A percentile compares a stretch with the other conserved stretches of the same genome.
These are phyloP conservation scores for Metschnikowia continentalis DNA, from an alignment of 805 yeast species.

Conservation along the genomic window DNA sequence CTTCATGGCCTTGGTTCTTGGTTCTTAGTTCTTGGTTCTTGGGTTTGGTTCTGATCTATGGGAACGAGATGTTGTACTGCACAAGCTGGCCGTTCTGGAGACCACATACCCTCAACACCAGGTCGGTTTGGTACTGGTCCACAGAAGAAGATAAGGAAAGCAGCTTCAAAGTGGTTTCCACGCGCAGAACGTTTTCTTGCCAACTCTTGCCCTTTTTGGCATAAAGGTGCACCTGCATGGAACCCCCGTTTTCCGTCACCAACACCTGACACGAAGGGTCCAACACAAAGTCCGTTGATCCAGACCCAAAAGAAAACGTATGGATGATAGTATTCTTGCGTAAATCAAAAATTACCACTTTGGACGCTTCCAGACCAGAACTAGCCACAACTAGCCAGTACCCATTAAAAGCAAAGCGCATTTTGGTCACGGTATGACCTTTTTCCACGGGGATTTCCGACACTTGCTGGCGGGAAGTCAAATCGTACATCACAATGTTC, in stretches of 20 bases:
- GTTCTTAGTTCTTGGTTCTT: background rate
- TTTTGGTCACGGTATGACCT: constrained; percentile 23
- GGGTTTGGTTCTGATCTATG: background rate
- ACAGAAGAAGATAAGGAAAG: constrained; percentile 5
- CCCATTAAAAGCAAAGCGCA: constrained; percentile 60
- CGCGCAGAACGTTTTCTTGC: constrained; percentile 14
- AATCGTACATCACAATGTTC: constrained; percentile 34
- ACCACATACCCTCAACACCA: constrained; percentile 10
- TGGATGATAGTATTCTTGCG: constrained; percentile 35
- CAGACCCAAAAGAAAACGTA: constrained; percentile 12
- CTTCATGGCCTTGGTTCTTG: too few species aligned
- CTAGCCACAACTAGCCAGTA: constrained; percentile 48
- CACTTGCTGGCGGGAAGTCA: constrained; percentile 34
- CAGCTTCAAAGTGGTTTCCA: constrained; percentile 2
- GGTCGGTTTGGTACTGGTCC: constrained; percentile 6
- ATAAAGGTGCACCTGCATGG: constrained; percentile 31
- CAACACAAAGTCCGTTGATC: constrained; percentile 21
- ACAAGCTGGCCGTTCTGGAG: constrained; percentile 2
- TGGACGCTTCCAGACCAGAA: constrained; percentile 10
- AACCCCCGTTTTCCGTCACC: constrained; percentile 16
- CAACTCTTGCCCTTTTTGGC: constrained; percentile 39
- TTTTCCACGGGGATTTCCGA: constrained; percentile 23
- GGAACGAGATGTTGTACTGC: constrained; percentile 2
- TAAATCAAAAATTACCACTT: constrained; percentile 45
- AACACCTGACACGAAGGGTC: constrained; percentile 37